Evolutionary conservation across 495 filamentous ascomycete species (phyloP), one percentile per base, ranked within the genome.

Genomic region (Aspergillus taichungensis): DNA sequence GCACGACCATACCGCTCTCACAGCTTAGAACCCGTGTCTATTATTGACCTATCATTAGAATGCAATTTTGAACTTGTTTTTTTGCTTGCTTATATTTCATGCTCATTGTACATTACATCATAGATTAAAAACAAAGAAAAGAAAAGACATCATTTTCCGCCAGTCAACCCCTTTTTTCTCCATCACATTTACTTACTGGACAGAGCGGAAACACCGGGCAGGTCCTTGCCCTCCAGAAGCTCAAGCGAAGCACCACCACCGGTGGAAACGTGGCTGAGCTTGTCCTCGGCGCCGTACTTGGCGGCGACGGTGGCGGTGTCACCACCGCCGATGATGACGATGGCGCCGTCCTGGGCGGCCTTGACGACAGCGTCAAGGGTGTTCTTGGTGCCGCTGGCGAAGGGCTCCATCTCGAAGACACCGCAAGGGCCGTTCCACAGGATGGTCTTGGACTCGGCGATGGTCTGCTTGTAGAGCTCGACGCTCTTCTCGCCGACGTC

Each of bases 371-470:
- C 87, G 54, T 96, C 83, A 53, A 97, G 80, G 13, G 87, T 92
- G 38, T 77, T 74, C 80, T 94, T 90, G 51, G 92, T 97, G 49
- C 86, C 92, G 18, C 75, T 81, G 53, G 88, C 87, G 66, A 99
- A 99, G 52, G 83, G 79, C 59, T 97, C 87, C 52, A 99, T 78
- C 77, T 99, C 92, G 60, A 97, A 99, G 46, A 99, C 92, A 60
- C 92, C 92, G 10, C 89, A 80, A 37, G 92, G 92, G 34, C 87
- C 92, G 76, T 99, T 99, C 92, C 92, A 99, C 39, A 99, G 86
- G 72, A 97, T 97, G 39, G 92, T 99, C 79, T 96, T 84, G 37
- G 94, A 79, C 54, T 85, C 75, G 45, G 71, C 75, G 57, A 99
- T 97, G 42, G 88, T 80, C 56, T 84, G 67, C 75, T 89, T 77